Evolutionary conservation across 768 basidiomycete genomes (phyloP), one percentile per base, ranked within the genome.

Genomic region (Rhodotorula sphaerocarpa): DNA sequence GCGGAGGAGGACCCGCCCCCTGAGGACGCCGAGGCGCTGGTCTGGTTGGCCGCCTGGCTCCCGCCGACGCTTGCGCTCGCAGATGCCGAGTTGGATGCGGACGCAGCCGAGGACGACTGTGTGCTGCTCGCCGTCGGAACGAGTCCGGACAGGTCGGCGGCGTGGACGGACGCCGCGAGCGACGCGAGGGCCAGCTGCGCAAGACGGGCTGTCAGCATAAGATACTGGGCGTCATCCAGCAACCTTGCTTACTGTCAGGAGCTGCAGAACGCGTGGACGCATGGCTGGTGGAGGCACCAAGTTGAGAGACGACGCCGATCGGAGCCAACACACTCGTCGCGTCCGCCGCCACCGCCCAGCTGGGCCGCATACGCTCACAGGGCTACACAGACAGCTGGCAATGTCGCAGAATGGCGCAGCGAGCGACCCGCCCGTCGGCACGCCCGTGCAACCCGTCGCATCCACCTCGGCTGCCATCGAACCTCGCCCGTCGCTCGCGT

Each of bases 341-440:
- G n/a, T n/a, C n/a, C n/a, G n/a, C n/a, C n/a, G n/a, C n/a, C n/a
- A n/a, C n/a, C n/a, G n/a, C n/a, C n/a, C n/a, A n/a, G n/a, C n/a
- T n/a, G n/a, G n/a, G n/a, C n/a, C n/a, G n/a, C n/a, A n/a, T n/a
- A n/a, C n/a, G n/a, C n/a, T n/a, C n/a, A n/a, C n/a, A n/a, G n/a
- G n/a, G n/a, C n/a, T n/a, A n/a, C n/a, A n/a, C n/a, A n/a, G n/a
- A n/a, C n/a, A n/a, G n/a, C n/a, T n/a, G n/a, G n/a, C n/a, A n/a
- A n/a, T n/a, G n/a, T n/a, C n/a, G n/a, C n/a, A 57, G 30, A n/a
- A 39, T 21, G 33, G 5, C 7, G 11, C n/a, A 10, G 28, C 9
- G 5, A 41, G 43, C 31, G 21, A 50, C 20, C 57, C 63, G 7
- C 57, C 63, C 0, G 47, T 23, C 5, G 63, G 57, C 23, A 57